Percentiles rank a stretch among this genome's conserved stretches.
phyloP scores from a whole-genome alignment of 768 basidiomycete species.

The Mycena amicta region DNA sequence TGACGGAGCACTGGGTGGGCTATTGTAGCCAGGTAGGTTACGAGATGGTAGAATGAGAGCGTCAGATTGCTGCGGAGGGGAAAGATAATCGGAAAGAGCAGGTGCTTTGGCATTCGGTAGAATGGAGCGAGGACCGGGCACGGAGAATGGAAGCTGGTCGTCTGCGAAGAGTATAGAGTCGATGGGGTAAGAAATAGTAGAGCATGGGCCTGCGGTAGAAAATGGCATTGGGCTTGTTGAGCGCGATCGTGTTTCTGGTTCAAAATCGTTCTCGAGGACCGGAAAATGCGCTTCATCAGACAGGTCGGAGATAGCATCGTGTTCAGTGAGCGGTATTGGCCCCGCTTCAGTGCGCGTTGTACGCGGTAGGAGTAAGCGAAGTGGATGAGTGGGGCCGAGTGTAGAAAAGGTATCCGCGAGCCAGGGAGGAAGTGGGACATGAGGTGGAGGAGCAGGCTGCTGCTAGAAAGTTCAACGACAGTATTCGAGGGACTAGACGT shows the following conservation, averaged over 20 bases:
- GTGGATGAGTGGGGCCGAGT: constrained; percentile 36
- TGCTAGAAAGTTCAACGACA: too few species aligned
- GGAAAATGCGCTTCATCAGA: not conserved
- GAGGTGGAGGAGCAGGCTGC: constrained; percentile 7
- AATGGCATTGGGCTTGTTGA: constrained; percentile 22
- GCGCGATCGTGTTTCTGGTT: constrained; percentile 3
- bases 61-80: constrained; percentile 17
- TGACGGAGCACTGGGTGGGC: not conserved
- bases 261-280: constrained; percentile 4
- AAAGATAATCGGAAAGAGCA: too few species aligned
- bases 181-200: constrained; percentile 6
- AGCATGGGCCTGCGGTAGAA: constrained; percentile 31
- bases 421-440: constrained; percentile 44
- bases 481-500: too few species aligned
- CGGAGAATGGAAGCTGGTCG: constrained; percentile 13
- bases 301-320: too few species aligned
- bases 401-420: constrained; percentile 40
- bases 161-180: not conserved
- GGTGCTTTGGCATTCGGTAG: too few species aligned
- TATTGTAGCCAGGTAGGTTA: not conserved
- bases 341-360: too few species aligned
- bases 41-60: not conserved
- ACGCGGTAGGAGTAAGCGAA: constrained; percentile 34
- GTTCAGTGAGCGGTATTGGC: too few species aligned
- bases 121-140: too few species aligned